Conservation (phyloP, 2,329 filamentous ascomycete species). For the Apiospora saccharicola region DNA sequence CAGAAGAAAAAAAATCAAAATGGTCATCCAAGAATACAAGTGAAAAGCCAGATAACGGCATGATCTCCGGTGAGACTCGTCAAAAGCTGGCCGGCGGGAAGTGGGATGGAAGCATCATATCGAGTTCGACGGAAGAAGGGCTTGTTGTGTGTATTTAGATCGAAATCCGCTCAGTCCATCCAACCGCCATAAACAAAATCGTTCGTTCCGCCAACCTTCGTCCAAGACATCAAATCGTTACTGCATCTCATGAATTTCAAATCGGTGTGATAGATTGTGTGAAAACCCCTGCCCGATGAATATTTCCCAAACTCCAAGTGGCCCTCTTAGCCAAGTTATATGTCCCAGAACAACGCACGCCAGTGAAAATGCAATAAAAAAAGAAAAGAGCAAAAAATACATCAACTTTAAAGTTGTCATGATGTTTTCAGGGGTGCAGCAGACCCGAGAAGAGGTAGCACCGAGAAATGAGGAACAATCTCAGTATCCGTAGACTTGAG, state of each 20-base stretch:
- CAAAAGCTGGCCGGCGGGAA: background rate
- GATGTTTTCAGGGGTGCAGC: background rate
- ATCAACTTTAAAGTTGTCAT: constrained; percentile 12
- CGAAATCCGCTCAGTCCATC: background rate
- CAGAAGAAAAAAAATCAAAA: background rate
- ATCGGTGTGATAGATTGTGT: constrained; percentile 23
- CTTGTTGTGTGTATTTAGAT: constrained; percentile 5
- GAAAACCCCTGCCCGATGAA: constrained; percentile 6
- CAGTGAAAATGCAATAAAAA: constrained; percentile 17
- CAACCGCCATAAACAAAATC: background rate
- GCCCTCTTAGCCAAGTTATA: background rate
- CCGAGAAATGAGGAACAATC: background rate
- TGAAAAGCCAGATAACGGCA: constrained; percentile 23
- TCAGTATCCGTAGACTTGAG: constrained; percentile 10
- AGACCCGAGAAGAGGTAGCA: background rate
- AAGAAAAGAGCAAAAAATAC: background rate
- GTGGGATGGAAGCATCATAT: background rate
- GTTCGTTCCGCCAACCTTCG: background rate
- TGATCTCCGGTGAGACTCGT: constrained; percentile 24
- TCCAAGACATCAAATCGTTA: constrained; percentile 29
- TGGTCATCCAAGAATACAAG: constrained; percentile 24
- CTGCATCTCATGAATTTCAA: constrained; percentile 28
- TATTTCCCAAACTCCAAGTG: constrained; percentile 11
- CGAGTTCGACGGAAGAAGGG: background rate
- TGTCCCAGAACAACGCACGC: background rate